Evolutionary conservation across 305 asterid genomes (phyloP).

Genomic region (Fraxinus ornus): DNA sequence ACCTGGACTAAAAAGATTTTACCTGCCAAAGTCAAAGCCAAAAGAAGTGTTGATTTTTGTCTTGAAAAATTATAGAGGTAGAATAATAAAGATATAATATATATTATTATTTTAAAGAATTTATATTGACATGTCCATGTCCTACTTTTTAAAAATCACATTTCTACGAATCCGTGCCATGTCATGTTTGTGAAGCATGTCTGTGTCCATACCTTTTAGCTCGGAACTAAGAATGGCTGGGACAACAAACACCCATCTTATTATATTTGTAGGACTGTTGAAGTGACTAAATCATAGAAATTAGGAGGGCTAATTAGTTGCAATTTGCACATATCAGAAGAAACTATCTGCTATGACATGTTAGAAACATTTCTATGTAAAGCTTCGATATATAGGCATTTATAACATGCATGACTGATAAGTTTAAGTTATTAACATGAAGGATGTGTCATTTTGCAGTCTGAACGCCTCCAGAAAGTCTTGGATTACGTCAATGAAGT

Average conservation of each 20-base stretch:
- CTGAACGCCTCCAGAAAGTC: slow-evolving; percentile 78
- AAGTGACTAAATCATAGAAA: not conserved
- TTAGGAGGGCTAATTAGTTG: not conserved
- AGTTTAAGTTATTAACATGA: not conserved
- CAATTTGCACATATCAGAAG: not conserved
- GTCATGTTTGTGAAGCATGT: not conserved
- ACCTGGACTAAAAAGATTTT: not conserved
- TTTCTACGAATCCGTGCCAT: not conserved
- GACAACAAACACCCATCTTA: not conserved
- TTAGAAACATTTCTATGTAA: not conserved
- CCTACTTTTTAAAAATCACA: not conserved
- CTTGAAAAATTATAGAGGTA: too few species aligned
- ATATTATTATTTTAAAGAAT: not conserved
- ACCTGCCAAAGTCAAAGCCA: not conserved
- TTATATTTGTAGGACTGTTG: not conserved
- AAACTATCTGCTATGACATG: not conserved
- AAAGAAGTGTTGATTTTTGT: not conserved
- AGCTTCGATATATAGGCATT: not conserved
- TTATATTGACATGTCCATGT: not conserved
- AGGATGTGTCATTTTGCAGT: slow-evolving; percentile 38
- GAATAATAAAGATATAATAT: too few species aligned
- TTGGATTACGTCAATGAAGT: slow-evolving; percentile 78
- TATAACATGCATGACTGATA: not conserved
- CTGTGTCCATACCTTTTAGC: not conserved
- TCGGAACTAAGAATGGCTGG: not conserved